These are phyloP conservation scores for Abelmoschus esculentus DNA, from an alignment of 345 rosid genomes.

Conservation along the genomic window DNA sequence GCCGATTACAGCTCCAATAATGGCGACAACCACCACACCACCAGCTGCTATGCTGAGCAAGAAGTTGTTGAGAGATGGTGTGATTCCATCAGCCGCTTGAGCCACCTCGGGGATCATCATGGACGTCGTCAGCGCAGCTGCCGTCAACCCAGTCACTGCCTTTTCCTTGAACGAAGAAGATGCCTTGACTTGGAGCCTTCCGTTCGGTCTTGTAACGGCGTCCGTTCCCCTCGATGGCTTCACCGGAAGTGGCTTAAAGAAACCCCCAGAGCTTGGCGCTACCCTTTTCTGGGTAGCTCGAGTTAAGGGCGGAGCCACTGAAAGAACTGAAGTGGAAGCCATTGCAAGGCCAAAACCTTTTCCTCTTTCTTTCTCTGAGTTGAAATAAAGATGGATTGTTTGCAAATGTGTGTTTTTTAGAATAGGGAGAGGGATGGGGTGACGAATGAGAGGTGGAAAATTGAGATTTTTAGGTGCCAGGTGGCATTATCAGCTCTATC, in stretches of 20 bases:
- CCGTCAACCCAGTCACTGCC: constrained; percentile 62
- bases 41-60: constrained; percentile 86
- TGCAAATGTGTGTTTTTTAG: constrained; percentile 8
- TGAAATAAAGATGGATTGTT: not conserved
- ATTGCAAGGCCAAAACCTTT: constrained; percentile 16
- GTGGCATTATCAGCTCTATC: constrained; percentile 18
- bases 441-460: constrained; percentile 28
- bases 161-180: constrained; percentile 63
- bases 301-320: constrained; percentile 55
- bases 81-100: constrained; percentile 60
- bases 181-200: constrained; percentile 38
- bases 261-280: constrained; percentile 27
- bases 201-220: constrained; percentile 14
- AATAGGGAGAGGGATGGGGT: not conserved
- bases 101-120: constrained; percentile 74
- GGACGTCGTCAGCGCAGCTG: constrained; percentile 68
- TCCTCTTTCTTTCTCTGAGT: not conserved
- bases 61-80: constrained; percentile 91
- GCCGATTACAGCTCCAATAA: constrained; percentile 66
- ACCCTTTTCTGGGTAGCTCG: constrained; percentile 33
- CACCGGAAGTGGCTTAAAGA: constrained; percentile 51
- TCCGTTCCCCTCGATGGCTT: constrained; percentile 36
- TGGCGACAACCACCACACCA: constrained; percentile 46
- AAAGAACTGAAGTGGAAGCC: constrained; percentile 71
- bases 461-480: constrained; percentile 15